phyloP scores from a whole-genome alignment of 2,329 filamentous ascomycete species.

The Nannizziopsis arthrosporioides region DNA sequence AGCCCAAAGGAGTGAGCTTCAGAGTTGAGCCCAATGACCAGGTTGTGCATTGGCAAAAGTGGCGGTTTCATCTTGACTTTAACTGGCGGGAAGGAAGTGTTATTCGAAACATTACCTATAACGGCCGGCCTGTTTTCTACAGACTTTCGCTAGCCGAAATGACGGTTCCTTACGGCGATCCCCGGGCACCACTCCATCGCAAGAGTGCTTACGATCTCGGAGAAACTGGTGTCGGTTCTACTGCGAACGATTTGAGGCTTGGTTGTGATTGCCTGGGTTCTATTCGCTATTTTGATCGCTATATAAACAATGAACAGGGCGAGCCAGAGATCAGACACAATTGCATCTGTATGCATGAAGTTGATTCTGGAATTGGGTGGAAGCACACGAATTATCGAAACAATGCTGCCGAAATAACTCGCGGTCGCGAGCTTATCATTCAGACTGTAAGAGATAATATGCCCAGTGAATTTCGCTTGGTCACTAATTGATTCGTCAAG shows the following conservation, averaged over 20 bases:
- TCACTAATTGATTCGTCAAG: constrained; percentile 14
- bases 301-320: constrained; percentile 26
- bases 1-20: constrained; percentile 30
- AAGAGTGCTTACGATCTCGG: constrained; percentile 38
- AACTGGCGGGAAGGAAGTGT: constrained; percentile 37
- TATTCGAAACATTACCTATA: constrained; percentile 33
- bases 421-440: constrained; percentile 27
- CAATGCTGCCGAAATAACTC: constrained; percentile 22
- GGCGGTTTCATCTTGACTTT: constrained; percentile 34
- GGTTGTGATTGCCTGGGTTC: constrained; percentile 37
- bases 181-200: constrained; percentile 31
- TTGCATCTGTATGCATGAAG: constrained; percentile 34
- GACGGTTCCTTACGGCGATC: constrained; percentile 37
- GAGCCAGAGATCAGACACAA: constrained; percentile 32
- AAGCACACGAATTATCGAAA: constrained; percentile 33
- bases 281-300: constrained; percentile 36
- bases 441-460: constrained; percentile 16
- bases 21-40: constrained; percentile 20
- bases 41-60: constrained; percentile 33
- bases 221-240: constrained; percentile 33
- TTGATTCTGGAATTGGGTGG: constrained; percentile 32
- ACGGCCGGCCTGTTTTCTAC: constrained; percentile 32
- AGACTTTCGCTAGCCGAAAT: constrained; percentile 34
- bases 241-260: constrained; percentile 33
- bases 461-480: neutral